Evolutionary conservation across 306 rosid species (phyloP), one percentile per base, ranked within the genome.

Genomic region (Sophora flavescens): DNA sequence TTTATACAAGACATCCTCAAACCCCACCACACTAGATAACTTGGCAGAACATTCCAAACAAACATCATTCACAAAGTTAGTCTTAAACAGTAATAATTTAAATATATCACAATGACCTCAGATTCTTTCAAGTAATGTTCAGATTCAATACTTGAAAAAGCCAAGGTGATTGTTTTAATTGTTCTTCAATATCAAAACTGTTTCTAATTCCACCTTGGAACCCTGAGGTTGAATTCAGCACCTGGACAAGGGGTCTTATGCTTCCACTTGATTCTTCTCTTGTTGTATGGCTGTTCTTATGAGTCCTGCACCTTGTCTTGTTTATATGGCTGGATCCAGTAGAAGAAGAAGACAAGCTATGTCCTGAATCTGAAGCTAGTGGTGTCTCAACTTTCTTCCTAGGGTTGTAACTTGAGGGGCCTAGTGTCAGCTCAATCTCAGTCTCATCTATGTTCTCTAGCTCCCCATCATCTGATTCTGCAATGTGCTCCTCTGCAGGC

Each of bases 391-490:
- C 63, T 80, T 83, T 88, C 88, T 85, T 89, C 86, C 84, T 85
- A 65, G 83, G 70, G 76, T 70, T 89, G 83, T 79, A 91, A 78
- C 92, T 84, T 17, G 96, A 87, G 45, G 97, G 99, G 16, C 98
- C 98, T 68, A 96, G 85, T 74, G 99, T 96, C 26, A 96, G 78
- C 83, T 91, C 91, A 69, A 92, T 89, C 83, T 92, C 90, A 64
- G 78, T 84, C 87, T 96, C 99, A 36, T 90, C 91, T 66, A 92
- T 83, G 63, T 78, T 82, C 83, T 87, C 92, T 74, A 80, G 5
- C 62, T 66, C 81, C 4, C 81, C 86, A 74, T 85, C 81, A 0
- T 83, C 85, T 52, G 83, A 62, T 73, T 88, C 97, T 78, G 68
- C 85, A 59, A 53, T 71, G 77, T 51, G 57, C 65, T 84, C 91